Evolutionary conservation across 2,329 filamentous ascomycete species (phyloP), one percentile per base, ranked within the genome.

Genomic region (Pseudogymnoascus sp.): DNA sequence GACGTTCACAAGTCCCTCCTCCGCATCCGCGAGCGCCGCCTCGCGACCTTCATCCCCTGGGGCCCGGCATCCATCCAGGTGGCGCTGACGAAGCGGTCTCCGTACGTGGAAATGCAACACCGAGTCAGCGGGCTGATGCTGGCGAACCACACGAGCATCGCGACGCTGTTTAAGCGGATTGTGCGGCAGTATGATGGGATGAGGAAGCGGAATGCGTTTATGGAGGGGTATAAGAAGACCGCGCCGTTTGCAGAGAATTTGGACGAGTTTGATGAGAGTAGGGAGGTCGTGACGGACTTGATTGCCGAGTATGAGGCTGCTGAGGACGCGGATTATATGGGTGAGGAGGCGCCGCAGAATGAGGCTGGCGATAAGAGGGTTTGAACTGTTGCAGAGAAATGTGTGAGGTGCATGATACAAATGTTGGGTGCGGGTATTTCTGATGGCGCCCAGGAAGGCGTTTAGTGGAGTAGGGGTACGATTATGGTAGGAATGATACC

Each of bases 31-130:
- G 95, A 99, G 80, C 88, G 95, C 60, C 87, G 91, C 65, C 83
- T 99, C 62, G 96, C 95, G 9, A 96, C 91, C 0, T 99, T 99
- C 73, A 99, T 99, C 67, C 95, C 96, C 9, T 99, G 95, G 95
- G 95, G 95, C 0, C 95, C 95, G 0, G 95, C 95, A 28, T 96
- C 91, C 73, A 99, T 99, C 68, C 95, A 99, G 76, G 95, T 99
- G 11, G 96, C 95, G 2, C 78, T 99, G 66, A 97, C 95, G 1
- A 96, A 96, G 79, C 91, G 96, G 73, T 97, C 93, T 44, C 96
- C 96, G 1, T 97, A 99, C 73, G 89, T 97, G 44, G 89, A 91
- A 63, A 96, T 96, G 79, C 91, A 90, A 69, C 92, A 97, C 74
- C 88, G 95, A 60, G 95, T 99, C 62, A 96, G 91, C 68, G 95